These are phyloP conservation scores for Bruguiera gymnorhiza DNA, from an alignment of 345 rosid species.

Conservation along the genomic window DNA sequence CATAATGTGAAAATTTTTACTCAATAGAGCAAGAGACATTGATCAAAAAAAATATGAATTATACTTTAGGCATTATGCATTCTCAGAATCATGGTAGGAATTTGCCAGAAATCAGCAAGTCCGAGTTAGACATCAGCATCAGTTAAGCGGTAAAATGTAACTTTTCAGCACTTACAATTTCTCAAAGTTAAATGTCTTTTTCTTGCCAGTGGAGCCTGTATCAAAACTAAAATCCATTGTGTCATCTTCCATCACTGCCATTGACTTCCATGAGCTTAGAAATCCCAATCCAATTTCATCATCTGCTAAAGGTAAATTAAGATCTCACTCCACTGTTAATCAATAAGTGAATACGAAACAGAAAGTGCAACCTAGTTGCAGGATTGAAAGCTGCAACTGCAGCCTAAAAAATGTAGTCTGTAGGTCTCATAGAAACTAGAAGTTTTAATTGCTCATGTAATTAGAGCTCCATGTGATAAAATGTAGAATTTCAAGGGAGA, in stretches of 20 bases:
- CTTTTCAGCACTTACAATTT: conserved; percentile 60
- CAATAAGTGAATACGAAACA: not conserved
- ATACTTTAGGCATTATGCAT: not conserved
- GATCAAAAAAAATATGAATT: not conserved
- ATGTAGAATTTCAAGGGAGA: not conserved
- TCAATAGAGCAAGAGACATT: not conserved
- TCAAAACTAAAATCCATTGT: conserved; percentile 68
- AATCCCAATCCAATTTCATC: conserved; percentile 72
- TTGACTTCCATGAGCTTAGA: conserved; percentile 65
- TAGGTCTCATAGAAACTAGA: not conserved
- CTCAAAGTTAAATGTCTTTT: conserved; percentile 60
- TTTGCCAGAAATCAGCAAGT: not conserved
- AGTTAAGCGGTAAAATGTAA: not conserved
- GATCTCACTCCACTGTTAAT: not conserved
- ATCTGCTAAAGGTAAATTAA: conserved; percentile 38
- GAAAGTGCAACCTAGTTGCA: not conserved
- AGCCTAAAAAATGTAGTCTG: not conserved
- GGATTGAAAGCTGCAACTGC: not conserved
- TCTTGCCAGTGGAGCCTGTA: conserved; percentile 45
- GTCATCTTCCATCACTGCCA: conserved; percentile 55
- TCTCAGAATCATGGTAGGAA: no score
- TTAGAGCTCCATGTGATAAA: not conserved
- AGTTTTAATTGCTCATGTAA: not conserved
- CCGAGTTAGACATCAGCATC: not conserved
- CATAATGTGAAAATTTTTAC: not conserved